Evolutionary conservation across 345 rosid genomes (phyloP), one percentile per base, ranked within the genome.

Genomic region (Orychophragmus violaceus): DNA sequence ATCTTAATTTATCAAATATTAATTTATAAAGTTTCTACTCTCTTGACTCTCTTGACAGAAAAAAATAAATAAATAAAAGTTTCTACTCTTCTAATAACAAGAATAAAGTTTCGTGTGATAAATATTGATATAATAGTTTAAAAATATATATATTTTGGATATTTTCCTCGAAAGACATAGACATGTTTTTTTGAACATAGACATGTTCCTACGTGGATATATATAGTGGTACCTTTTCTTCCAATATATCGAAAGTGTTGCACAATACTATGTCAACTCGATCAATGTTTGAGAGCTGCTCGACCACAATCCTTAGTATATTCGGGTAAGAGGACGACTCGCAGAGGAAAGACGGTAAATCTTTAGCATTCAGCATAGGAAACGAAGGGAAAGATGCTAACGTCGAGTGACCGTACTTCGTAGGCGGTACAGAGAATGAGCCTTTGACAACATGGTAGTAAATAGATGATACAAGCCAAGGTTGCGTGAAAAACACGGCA

Each of bases 401-500:
- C 42, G 76, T 50, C 2, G 54, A 23, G 36, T 75, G 75, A 37
- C 18, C 51, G 16, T 77, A 72, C 66, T 64, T 69, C 3, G 60
- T 58, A 23, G 55, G 3, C 6, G 78, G 80, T 8, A 70, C n/a
- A 16, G 59, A 44, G 32, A 64, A 56, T 0, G 53, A 51, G 27
- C 83, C 82, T 28, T 45, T 50, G 4, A 19, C 1, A 16, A 64
- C 63, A 73, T 81, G 81, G 46, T 72, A 74, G 68, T 79, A 85
- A 10, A 81, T 36, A 21, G 64, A 53, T 33, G 55, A 25, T 37
- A 85, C 87, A 5, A 81, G 74, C 77, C 80, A 81, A 24, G 74
- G 69, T 24, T 83, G 83, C 24, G 87, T 85, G 75, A 77, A 81
- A n/a, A 85, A 79, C 0, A 49, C 48, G 55, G 78, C 84, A 57